Base-by-base conservation (phyloP, 257 asterid genomes). In the Leptodermis oblonga region DNA sequence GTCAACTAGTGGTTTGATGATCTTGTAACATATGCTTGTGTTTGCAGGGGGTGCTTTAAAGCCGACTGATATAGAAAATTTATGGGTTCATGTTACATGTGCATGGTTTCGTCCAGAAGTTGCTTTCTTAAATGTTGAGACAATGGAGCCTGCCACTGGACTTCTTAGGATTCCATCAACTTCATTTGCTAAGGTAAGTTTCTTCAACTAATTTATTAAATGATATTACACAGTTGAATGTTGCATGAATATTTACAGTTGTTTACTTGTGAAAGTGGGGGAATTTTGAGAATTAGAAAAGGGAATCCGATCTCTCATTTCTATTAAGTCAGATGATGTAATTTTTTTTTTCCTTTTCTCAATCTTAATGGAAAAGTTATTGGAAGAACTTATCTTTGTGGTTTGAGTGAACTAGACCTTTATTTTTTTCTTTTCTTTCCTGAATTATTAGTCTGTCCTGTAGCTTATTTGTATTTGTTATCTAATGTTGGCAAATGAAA, bases 61-160 rank as follows among this genome's bases (percentile, higher is more conserved):
- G 85, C 96, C 97, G 75, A 89, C 97, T 33, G 97, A 94, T 70
- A 74, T 86, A 65, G 93, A 85, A 64, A 73, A 48, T 71, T 71
- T 94, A 69, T 94, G 99, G 99, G 96, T 89, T 73, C 99, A 94
- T 74, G 92, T 94, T 67, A 85, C 91, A 20, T 94, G 99, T 68
- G 99, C 96, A 0, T 94, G 99, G 97, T 91, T 89, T 76, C 86
- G 87, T 67, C 97, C 97, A 2, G 99, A 94, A 84, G 90, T 87
- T 75, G 86, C 90, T 74, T 91, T 91, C 77, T 66, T 72, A 67
- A 74, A 85, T 85, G 85, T 85, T 14, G 87, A 84, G 79, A 86
- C 80, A 74, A 94, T 94, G 99, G 99, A 94, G 79, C 97, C 97
- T 68, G 99, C 99, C 33, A 74, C 73, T 82, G 97, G 97, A 56